These are phyloP conservation scores for Leucocoprinus birnbaumii DNA, from an alignment of 768 basidiomycete genomes.

Conservation along the genomic window DNA sequence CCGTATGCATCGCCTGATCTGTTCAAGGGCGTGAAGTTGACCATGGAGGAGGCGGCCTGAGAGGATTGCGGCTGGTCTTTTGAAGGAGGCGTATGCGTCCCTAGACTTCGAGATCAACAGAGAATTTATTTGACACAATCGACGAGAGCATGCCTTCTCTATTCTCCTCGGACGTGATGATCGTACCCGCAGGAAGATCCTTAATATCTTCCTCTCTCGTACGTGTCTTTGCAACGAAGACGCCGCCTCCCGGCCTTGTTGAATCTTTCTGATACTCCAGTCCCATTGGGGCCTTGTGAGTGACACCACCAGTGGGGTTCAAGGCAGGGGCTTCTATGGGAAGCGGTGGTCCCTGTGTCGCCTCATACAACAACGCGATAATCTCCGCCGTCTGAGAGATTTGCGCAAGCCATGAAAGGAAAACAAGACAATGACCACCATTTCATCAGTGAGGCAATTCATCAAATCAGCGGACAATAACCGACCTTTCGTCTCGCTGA, in stretches of 20 bases:
- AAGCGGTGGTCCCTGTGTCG: conserved; percentile 71
- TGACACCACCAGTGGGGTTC: conserved; percentile 78
- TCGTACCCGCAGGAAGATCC: conserved; percentile 52
- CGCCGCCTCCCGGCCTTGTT: conserved; percentile 81
- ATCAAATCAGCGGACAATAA: conserved; percentile 17
- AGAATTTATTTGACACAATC: neutral
- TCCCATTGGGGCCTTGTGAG: conserved; percentile 46
- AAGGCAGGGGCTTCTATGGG: conserved; percentile 59
- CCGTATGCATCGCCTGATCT: conserved; percentile 30
- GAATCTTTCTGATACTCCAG: conserved; percentile 79
- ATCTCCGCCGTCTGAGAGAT: conserved; percentile 79
- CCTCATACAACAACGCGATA: conserved; percentile 87
- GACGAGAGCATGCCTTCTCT: conserved; percentile 33
- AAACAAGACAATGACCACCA: neutral
- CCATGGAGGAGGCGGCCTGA: conserved; percentile 37
- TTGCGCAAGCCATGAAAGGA: neutral
- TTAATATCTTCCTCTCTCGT: conserved; percentile 40
- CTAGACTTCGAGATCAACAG: neutral
- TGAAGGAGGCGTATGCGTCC: neutral
- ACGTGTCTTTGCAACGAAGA: conserved; percentile 68
- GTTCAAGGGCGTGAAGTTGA: conserved; percentile 54
- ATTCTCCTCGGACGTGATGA: conserved; percentile 34
- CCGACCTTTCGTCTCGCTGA: conserved; percentile 83
- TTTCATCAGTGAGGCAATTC: neutral
- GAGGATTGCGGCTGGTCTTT: conserved; percentile 13